Percentiles rank a stretch among this genome's conserved stretches.
phyloP scores from a whole-genome alignment of 805 yeast genomes.

The Komagataella ulmi region DNA sequence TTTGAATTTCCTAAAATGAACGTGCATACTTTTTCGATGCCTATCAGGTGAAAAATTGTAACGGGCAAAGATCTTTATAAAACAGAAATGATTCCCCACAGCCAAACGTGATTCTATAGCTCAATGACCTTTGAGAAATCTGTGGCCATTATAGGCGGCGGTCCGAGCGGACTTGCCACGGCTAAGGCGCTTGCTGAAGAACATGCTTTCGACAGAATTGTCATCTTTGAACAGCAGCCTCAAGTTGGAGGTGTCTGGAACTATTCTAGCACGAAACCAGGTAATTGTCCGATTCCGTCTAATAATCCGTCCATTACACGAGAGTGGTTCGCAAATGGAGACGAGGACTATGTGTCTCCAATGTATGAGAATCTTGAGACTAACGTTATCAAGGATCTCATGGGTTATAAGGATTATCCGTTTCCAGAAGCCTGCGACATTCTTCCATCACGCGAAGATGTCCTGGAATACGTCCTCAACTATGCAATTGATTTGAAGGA shows the following conservation, averaged over 20 bases:
- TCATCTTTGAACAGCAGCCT: slow-evolving; percentile 17
- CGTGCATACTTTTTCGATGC: neutral
- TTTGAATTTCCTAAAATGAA: neutral
- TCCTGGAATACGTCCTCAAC: slow-evolving; percentile 42
- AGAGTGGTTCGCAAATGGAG: slow-evolving; percentile 1
- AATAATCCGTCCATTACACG: slow-evolving; percentile 3
- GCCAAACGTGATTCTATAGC: neutral
- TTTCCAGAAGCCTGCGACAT: slow-evolving; percentile 24
- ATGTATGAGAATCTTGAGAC: slow-evolving; percentile 22
- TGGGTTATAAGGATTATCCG: slow-evolving; percentile 16
- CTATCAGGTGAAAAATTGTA: neutral
- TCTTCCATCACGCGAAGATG: slow-evolving; percentile 51
- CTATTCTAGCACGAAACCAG: slow-evolving; percentile 11
- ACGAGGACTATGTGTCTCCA: slow-evolving; percentile 16
- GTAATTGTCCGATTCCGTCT: slow-evolving; percentile 14
- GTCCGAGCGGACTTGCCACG: slow-evolving; percentile 19
- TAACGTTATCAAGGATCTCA: slow-evolving; percentile 16
- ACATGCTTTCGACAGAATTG: slow-evolving; percentile 10
- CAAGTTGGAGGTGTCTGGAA: slow-evolving; percentile 21
- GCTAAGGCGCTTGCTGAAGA: slow-evolving; percentile 22
- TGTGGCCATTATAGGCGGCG: slow-evolving; percentile 21
- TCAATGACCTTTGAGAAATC: slow-evolving; percentile 4
- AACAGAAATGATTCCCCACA: neutral
- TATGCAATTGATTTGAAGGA: slow-evolving; percentile 33
- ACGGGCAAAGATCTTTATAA: neutral